A percentile compares a stretch with the other conserved stretches of the same genome.
phyloP scores from a whole-genome alignment of 2,329 filamentous ascomycete species.

The Aureobasidium pullulans region DNA sequence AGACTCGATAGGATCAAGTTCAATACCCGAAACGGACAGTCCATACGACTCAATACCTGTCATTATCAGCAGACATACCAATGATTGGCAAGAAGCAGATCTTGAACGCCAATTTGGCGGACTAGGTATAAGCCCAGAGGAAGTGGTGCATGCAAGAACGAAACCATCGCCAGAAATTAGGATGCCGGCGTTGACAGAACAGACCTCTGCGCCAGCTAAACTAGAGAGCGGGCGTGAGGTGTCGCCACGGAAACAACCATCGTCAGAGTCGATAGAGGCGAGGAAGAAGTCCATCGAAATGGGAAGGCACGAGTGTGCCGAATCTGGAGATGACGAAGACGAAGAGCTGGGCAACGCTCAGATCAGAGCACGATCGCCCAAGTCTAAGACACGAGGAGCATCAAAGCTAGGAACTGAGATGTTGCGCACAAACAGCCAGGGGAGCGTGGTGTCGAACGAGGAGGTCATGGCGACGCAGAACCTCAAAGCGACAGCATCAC shows the following conservation, averaged over 20 bases:
- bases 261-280: constrained; percentile 64
- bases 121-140: constrained; percentile 59
- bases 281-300: constrained; percentile 72
- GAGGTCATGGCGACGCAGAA: constrained; percentile 27
- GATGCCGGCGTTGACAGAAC: constrained; percentile 51
- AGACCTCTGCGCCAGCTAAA: constrained; percentile 57
- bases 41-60: constrained; percentile 72
- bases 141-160: constrained; percentile 31
- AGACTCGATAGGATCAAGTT: constrained; percentile 80
- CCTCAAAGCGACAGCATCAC: constrained; percentile 3
- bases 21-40: constrained; percentile 80
- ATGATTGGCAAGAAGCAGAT: constrained; percentile 66
- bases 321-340: constrained; percentile 91
- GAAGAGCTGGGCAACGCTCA: constrained; percentile 67
- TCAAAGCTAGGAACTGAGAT: constrained; percentile 94
- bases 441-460: constrained; percentile 56
- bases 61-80: constrained; percentile 64
- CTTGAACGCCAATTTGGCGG: constrained; percentile 49
- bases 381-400: constrained; percentile 51
- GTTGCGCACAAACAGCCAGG: constrained; percentile 94
- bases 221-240: constrained; percentile 25
- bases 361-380: constrained; percentile 45
- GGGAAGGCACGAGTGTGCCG: constrained; percentile 59
- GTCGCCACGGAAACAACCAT: constrained; percentile 55
- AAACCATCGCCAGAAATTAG: constrained; percentile 23